Evolutionary conservation across 2,329 filamentous ascomycete species (phyloP).

Genomic region (Cladophialophora psammophila): DNA sequence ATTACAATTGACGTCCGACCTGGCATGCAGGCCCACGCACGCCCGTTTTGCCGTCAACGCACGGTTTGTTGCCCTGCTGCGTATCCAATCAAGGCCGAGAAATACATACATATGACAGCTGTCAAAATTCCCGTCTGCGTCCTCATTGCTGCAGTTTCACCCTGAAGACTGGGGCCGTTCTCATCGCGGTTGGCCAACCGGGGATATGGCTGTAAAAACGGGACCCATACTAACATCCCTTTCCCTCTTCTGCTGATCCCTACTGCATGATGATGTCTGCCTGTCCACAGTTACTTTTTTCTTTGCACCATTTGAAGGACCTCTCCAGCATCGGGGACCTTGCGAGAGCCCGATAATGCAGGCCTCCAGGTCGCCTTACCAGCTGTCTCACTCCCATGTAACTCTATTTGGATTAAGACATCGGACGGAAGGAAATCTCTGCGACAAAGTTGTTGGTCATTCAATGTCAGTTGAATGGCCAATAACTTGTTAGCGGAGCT

Average conservation of each 20-base stretch:
- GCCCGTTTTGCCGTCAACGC: background rate
- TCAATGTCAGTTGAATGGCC: background rate
- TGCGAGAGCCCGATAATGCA: background rate
- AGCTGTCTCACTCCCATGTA: background rate
- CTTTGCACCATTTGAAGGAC: background rate
- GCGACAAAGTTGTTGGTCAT: background rate
- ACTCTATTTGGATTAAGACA: background rate
- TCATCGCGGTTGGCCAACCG: background rate
- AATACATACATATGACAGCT: background rate
- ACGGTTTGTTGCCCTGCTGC: background rate
- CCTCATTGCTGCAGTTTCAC: background rate
- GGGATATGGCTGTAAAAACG: background rate
- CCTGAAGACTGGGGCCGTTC: slow-evolving; percentile 2
- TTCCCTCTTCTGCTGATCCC: background rate
- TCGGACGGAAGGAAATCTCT: slow-evolving; percentile 1
- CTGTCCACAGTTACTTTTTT: background rate
- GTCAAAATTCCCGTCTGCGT: background rate
- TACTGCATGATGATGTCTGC: slow-evolving; percentile 4
- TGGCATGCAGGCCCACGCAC: background rate
- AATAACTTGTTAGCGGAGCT: background rate
- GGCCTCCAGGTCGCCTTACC: background rate
- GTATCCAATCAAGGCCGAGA: background rate
- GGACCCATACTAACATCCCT: background rate
- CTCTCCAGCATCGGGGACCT: slow-evolving; percentile 2
- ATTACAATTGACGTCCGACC: background rate